Evolutionary conservation across 139 green algal genomes (phyloP), one percentile per base, ranked within the genome.

Genomic region (Desmodesmus armatus): DNA sequence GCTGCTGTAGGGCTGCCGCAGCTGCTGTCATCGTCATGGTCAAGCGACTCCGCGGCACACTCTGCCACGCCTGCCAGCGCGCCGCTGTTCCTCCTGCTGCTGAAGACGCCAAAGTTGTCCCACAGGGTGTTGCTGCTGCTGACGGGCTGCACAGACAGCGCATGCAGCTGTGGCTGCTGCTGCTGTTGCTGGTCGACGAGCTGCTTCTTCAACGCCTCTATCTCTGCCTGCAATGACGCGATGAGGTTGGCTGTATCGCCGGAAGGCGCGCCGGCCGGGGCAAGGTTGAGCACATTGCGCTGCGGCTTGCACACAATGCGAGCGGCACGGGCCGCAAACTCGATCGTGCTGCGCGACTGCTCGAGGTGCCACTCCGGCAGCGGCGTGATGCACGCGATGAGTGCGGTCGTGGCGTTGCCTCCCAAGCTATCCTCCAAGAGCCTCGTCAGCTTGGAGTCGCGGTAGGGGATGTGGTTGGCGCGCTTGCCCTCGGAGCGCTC

Each of bases 391-490:
- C 80, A 86, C 41, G 80, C 80, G 60, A 96, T 91, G 31, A 96
- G 89, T 11, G 90, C 83, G 0, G 93, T 95, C 6, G 91, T 79
- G 35, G 86, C 90, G 87, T 94, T 95, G 29, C 93, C 93, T 15
- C 92, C 92, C 29, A 96, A 86, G 9, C 91, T 93, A 82, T 96
- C 92, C 78, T 95, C 89, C 63, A 95, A 76, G 35, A 96, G 80
- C 21, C 92, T 91, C 13, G 93, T 96, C 2, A 96, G 89, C 89
- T 96, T 96, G n/a, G 83, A 91, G 87, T 93, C 85, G 37, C 92
- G 78, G 85, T 94, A 96, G 3, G 93, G 90, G 27, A 96, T 87
- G 80, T 95, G 92, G 15, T 73, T 55, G 23, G 39, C 53, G 65
- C 90, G 88, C 21, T 82, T 81, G 77, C 92, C 89, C 87, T 94